These are phyloP conservation scores for Perkinsus chesapeaki DNA, from an alignment of 169 alveolate genomes.

Conservation along the genomic window DNA sequence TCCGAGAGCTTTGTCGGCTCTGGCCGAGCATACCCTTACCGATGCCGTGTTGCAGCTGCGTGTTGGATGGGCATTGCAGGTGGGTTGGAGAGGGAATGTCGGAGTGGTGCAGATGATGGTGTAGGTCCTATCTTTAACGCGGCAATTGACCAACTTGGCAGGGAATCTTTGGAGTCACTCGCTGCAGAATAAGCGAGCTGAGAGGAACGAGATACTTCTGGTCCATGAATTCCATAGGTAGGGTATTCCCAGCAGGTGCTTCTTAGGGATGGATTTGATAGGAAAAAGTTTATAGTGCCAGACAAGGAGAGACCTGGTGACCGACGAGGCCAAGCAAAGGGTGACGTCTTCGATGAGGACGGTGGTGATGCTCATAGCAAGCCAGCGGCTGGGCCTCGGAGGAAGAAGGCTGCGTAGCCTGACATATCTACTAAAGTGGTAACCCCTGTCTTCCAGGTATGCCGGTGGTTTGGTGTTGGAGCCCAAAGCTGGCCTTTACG, in stretches of 20 bases:
- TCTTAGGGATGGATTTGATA: constrained; percentile 31
- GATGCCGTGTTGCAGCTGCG: not conserved
- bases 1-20: not conserved
- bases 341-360: not conserved
- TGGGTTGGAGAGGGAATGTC: not conserved
- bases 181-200: constrained; percentile 56
- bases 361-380: not conserved
- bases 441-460: constrained; percentile 33
- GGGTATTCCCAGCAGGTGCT: constrained; percentile 50
- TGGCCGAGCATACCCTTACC: not conserved
- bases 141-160: constrained; percentile 88
- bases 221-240: constrained; percentile 83
- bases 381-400: not conserved
- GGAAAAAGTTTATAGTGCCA: constrained; percentile 2
- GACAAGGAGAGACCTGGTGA: constrained; percentile 12
- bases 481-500: constrained; percentile 94
- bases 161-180: constrained; percentile 92
- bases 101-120: constrained; percentile 22
- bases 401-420: not conserved
- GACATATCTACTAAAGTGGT: not conserved
- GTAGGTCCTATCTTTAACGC: constrained; percentile 85
- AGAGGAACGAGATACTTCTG: constrained; percentile 88
- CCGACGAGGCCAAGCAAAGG: not conserved
- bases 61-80: not conserved
- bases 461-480: constrained; percentile 96